Conservation (phyloP, 1,284 basidiomycete species). For the Mycena sp. region DNA sequence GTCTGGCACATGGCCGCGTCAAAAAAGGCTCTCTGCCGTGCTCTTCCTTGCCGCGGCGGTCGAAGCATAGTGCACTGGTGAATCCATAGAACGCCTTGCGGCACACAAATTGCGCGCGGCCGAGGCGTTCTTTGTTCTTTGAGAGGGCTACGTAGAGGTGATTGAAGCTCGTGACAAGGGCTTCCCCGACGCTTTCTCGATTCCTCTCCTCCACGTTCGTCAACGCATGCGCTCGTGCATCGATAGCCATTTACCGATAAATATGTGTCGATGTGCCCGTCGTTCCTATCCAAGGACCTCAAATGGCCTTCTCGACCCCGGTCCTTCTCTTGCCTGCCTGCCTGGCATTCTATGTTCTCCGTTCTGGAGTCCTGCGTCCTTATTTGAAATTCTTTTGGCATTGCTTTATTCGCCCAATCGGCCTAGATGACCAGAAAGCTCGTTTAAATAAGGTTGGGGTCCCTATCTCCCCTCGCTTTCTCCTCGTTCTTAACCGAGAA, state of each 20-base stretch:
- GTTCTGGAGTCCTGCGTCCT: slow-evolving; percentile 42
- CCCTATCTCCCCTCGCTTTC: neutral
- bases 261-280: slow-evolving; percentile 1
- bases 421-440: slow-evolving; percentile 49
- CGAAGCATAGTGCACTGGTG: too few species aligned
- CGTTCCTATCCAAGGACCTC: neutral
- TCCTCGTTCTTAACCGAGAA: neutral
- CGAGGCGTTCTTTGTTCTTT: too few species aligned
- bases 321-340: slow-evolving; percentile 14
- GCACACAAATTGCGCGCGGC: too few species aligned
- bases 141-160: too few species aligned
- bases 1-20: too few species aligned
- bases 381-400: slow-evolving; percentile 58
- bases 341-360: slow-evolving; percentile 24
- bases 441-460: slow-evolving; percentile 52
- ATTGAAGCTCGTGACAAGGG: too few species aligned
- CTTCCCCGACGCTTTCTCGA: neutral
- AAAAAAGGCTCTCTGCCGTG: too few species aligned
- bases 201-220: slow-evolving; percentile 21
- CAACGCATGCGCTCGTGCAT: slow-evolving; percentile 18
- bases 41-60: too few species aligned
- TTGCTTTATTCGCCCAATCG: slow-evolving; percentile 55
- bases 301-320: slow-evolving; percentile 6
- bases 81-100: too few species aligned
- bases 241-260: slow-evolving; percentile 14